Percentiles rank a stretch among this genome's conserved stretches.
Conservation (phyloP, 805 yeast species). For the Brettanomyces anomalus region DNA sequence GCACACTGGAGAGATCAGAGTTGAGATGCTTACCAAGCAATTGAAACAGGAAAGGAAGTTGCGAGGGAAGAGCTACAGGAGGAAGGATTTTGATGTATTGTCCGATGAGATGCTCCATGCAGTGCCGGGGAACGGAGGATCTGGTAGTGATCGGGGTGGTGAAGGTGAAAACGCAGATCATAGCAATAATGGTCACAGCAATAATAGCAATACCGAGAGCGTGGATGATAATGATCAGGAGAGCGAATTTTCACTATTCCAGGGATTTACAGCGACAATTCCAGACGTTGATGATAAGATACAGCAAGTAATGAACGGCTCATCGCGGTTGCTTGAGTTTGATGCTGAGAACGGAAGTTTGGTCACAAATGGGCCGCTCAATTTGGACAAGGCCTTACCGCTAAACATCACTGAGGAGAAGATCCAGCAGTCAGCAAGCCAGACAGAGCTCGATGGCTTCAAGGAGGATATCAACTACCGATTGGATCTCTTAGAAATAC, state of each 20-base stretch:
- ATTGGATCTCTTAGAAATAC: slow-evolving; percentile 48
- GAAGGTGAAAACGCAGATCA: neutral
- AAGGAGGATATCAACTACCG: slow-evolving; percentile 33
- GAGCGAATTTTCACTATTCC: slow-evolving; percentile 45
- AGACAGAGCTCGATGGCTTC: slow-evolving; percentile 28
- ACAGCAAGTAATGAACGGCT: slow-evolving; percentile 18
- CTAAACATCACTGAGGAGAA: slow-evolving; percentile 25
- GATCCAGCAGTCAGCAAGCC: slow-evolving; percentile 34
- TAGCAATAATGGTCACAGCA: neutral
- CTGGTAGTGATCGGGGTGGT: neutral
- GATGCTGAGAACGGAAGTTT: neutral
- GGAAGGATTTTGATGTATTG: slow-evolving; percentile 40
- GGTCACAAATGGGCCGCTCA: neutral
- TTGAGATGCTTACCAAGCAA: slow-evolving; percentile 4
- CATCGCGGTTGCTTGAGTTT: slow-evolving; percentile 4
- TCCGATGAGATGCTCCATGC: slow-evolving; percentile 54
- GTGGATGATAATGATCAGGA: neutral
- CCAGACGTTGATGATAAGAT: slow-evolving; percentile 42
- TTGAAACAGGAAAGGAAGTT: slow-evolving; percentile 3
- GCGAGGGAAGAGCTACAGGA: slow-evolving; percentile 5
- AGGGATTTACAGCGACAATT: slow-evolving; percentile 56
- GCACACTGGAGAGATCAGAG: slow-evolving; percentile 7
- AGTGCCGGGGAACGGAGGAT: slow-evolving; percentile 29
- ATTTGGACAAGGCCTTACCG: neutral
- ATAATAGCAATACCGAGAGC: neutral